Base-by-base conservation (phyloP, 2,329 filamentous ascomycete genomes). In the Curvularia spicifera region DNA sequence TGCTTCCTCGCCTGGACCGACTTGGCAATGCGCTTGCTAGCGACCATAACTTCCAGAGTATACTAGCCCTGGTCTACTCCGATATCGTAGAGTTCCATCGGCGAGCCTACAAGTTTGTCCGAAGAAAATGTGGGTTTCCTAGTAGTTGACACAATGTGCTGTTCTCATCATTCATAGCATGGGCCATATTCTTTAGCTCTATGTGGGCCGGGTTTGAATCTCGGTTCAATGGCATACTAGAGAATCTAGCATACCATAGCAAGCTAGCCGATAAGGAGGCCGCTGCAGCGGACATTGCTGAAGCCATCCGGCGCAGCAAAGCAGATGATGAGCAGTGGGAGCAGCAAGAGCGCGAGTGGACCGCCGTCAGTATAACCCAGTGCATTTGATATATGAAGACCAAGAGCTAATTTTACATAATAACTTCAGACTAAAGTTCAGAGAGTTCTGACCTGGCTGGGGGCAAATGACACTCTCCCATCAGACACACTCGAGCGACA, bases 231-330 rank as follows among this genome's bases (percentile, higher is more conserved):
- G 22, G 51, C n/a, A 54, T 54, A 20, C 9, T 48, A 35, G n/a
- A 46, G 2, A 28, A 6, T 9, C 22, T 54, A 13, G 15, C 20
- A 7, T 47, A 45, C 7, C 51, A 54, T 5, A 39, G 6, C 9
- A 29, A 20, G 15, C 35, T 73, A 9, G 56, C 69, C 9, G 69
- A 72, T 50, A 61, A 64, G 33, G 68, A 73, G 50, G 71, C 70
- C 2, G 48, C 53, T 5, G 62, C 67, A 24, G 56, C 63, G 4
- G 61, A 68, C 29, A 67, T 69, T 48, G 51, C 51, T 37, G 62
- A 65, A 43, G 58, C 65, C 5, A 53, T 60, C 37, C 53, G 48
- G 5, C 67, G 58, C 45, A 56, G 60, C 24, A 50, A 53, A 54
- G 42, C 56, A 22, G 56, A 65, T 4, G 42, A 45, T 5, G 57